These are phyloP conservation scores for Pilatotrama ljubarskyi DNA, from an alignment of 768 basidiomycete genomes.

Conservation along the genomic window DNA sequence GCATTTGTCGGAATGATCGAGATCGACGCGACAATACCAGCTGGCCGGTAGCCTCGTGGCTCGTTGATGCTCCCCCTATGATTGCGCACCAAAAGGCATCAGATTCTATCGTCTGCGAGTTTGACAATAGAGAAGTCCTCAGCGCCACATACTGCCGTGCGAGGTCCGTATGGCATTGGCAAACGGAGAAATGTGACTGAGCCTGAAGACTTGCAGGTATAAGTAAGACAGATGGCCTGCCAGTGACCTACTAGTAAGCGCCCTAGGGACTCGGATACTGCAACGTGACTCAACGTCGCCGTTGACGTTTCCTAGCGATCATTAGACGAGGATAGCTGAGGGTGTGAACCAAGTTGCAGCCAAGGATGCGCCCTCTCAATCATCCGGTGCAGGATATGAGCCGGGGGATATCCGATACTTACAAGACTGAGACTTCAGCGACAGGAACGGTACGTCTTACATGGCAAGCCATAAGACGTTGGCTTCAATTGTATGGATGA, in stretches of 20 bases:
- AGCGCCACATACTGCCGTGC: not conserved
- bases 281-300: not conserved
- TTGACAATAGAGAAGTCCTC: not conserved
- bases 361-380: no score
- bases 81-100: conserved; percentile 1
- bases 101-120: conserved; percentile 1
- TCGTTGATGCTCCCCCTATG: not conserved
- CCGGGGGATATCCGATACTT: not conserved
- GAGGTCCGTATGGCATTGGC: not conserved
- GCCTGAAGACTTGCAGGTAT: no score
- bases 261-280: no score
- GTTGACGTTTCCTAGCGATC: no score
- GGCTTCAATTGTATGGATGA: no score
- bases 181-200: no score
- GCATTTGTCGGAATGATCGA: conserved; percentile 3
- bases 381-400: no score
- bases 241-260: no score
- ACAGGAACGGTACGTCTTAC: not conserved
- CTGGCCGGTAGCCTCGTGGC: conserved; percentile 17
- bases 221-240: no score
- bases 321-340: no score
- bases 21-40: conserved; percentile 12
- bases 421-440: not conserved
- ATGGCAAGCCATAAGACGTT: no score
- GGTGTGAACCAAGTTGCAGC: no score